phyloP scores from a whole-genome alignment of 2,329 filamentous ascomycete genomes.

The Beauveria rudraprayagi region DNA sequence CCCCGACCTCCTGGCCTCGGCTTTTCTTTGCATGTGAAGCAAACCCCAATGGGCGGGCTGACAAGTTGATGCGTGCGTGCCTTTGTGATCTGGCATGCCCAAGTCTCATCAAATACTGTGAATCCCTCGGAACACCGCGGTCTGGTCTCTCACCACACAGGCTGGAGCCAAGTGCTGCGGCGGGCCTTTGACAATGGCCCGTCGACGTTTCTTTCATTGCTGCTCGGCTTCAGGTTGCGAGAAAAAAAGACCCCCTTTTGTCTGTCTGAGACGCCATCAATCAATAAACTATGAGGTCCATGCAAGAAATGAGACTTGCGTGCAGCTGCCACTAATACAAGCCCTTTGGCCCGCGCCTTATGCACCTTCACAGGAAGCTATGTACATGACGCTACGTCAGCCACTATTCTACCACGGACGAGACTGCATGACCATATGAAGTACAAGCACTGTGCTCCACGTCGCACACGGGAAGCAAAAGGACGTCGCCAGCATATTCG shows the following conservation, averaged over 20 bases:
- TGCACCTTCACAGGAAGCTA: too few species aligned
- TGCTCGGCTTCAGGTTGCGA: neutral
- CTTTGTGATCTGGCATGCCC: neutral
- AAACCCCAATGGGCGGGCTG: neutral
- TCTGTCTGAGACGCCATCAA: too few species aligned
- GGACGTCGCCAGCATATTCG: neutral
- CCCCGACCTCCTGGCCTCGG: neutral
- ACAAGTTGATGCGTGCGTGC: neutral
- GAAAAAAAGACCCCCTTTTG: neutral
- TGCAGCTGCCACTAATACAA: too few species aligned
- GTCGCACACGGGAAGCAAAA: neutral
- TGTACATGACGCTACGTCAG: neutral
- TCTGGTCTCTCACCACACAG: neutral
- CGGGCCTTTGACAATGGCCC: neutral
- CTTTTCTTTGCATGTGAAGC: neutral
- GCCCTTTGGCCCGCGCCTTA: too few species aligned
- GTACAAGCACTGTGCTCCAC: neutral
- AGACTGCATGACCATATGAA: neutral
- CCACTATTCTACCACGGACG: neutral
- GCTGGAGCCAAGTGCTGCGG: neutral
- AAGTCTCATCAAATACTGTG: too few species aligned
- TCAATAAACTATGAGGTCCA: too few species aligned
- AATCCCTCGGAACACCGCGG: too few species aligned
- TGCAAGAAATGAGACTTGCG: too few species aligned
- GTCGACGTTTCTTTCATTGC: neutral